Conservation (phyloP, 2,329 filamentous ascomycete species). For the Aspergillus japonicus region DNA sequence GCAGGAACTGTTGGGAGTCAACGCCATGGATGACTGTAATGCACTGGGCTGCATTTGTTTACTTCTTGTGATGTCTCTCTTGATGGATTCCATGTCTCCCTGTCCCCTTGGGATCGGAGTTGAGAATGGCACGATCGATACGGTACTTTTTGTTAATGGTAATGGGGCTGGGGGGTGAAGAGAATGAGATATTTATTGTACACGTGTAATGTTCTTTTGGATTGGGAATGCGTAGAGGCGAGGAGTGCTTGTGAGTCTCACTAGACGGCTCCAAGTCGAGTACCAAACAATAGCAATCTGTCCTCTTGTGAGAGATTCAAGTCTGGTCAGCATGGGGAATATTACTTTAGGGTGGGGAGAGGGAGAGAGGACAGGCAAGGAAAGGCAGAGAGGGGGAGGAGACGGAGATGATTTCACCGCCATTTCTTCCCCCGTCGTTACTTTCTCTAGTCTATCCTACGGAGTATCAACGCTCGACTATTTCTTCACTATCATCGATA, state of each 20-base stretch:
- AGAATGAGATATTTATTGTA: not conserved
- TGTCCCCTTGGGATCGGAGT: not conserved
- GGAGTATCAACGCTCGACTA: not conserved
- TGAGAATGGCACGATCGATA: constrained; percentile 4
- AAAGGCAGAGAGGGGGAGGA: not conserved
- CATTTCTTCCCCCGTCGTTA: not conserved
- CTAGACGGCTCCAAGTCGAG: not conserved
- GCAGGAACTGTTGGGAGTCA: constrained; percentile 9
- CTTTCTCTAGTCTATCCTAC: not conserved
- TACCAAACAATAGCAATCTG: not conserved
- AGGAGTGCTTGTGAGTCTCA: not conserved
- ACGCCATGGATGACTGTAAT: constrained; percentile 5
- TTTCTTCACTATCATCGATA: not conserved
- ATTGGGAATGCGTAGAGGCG: not conserved
- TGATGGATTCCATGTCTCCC: not conserved
- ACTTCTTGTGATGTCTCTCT: not conserved
- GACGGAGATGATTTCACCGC: not conserved
- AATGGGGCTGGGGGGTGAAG: constrained; percentile 3
- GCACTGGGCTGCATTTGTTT: constrained; percentile 10
- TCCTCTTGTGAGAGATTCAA: not conserved
- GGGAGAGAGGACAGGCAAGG: no score
- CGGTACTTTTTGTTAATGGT: constrained; percentile 4
- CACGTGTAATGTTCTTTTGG: not conserved
- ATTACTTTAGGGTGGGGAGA: no score
- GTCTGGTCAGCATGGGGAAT: not conserved